phyloP scores from a whole-genome alignment of 768 basidiomycete genomes.

The Russula sp. region DNA sequence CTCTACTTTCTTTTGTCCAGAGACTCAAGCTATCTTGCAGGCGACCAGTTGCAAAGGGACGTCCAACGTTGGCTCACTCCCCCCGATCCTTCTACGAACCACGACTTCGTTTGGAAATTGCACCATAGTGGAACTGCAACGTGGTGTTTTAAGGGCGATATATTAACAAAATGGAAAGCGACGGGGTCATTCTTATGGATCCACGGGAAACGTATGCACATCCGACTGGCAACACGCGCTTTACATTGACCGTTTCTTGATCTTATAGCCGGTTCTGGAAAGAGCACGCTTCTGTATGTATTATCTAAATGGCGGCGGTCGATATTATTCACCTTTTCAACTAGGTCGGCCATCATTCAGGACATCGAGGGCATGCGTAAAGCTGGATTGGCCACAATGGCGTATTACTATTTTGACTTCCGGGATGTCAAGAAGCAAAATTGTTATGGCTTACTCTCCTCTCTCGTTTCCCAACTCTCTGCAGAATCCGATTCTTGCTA shows the following conservation, averaged over 20 bases:
- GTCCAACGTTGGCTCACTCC: no score
- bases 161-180: not conserved
- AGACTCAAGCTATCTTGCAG: not conserved
- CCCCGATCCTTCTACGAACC: no score
- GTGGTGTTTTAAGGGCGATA: not conserved
- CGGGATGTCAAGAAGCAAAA: no score
- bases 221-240: no score
- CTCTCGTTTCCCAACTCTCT: no score
- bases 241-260: not conserved
- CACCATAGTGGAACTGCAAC: not conserved
- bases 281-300: conserved; percentile 6
- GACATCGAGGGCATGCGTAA: no score
- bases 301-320: not conserved
- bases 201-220: not conserved
- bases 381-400: no score
- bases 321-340: not conserved
- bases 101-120: no score
- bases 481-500: no score
- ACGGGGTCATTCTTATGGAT: conserved; percentile 1
- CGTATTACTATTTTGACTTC: no score
- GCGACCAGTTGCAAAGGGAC: no score
- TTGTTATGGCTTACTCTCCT: no score
- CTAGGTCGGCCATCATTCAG: conserved; percentile 5
- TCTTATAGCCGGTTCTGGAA: conserved; percentile 1
- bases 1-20: not conserved